phyloP scores from a whole-genome alignment of 2,329 filamentous ascomycete species.

The Diplodia scrobiculata region DNA sequence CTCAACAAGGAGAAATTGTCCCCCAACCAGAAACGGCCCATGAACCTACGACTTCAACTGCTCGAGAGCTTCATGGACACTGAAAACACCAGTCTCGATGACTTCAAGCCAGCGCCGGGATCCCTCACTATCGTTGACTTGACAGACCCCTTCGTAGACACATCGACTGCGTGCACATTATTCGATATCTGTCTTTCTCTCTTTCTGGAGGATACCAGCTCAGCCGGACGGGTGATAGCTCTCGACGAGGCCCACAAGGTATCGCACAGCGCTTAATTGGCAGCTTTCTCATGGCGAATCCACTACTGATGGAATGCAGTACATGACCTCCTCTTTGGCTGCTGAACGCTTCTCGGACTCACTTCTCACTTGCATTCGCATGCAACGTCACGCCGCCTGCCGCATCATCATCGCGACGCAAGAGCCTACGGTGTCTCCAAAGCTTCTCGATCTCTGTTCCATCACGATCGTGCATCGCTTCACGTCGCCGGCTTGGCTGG shows the following conservation, averaged over 20 bases:
- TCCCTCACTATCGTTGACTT: conserved; percentile 69
- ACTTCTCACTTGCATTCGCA: conserved; percentile 64
- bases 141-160: conserved; percentile 69
- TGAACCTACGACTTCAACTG: conserved; percentile 63
- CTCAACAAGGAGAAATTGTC: conserved; percentile 49
- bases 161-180: conserved; percentile 67
- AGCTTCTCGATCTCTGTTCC: conserved; percentile 70
- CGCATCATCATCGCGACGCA: conserved; percentile 74
- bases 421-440: conserved; percentile 70
- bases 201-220: conserved; percentile 57
- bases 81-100: background rate
- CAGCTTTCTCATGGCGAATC: no score
- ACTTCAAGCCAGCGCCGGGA: conserved; percentile 47
- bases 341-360: conserved; percentile 62
- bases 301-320: conserved; percentile 48
- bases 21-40: conserved; percentile 54
- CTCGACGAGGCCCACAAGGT: conserved; percentile 76
- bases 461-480: conserved; percentile 75
- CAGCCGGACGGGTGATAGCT: conserved; percentile 61
- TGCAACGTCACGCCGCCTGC: conserved; percentile 70
- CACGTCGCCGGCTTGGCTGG: conserved; percentile 65
- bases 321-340: conserved; percentile 58
- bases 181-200: conserved; percentile 72
- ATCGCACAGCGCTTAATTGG: no score
- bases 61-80: conserved; percentile 65